A percentile compares a stretch with the other conserved stretches of the same genome.
Conservation (phyloP, 768 basidiomycete species). For the Strobilomyces dryophilus region DNA sequence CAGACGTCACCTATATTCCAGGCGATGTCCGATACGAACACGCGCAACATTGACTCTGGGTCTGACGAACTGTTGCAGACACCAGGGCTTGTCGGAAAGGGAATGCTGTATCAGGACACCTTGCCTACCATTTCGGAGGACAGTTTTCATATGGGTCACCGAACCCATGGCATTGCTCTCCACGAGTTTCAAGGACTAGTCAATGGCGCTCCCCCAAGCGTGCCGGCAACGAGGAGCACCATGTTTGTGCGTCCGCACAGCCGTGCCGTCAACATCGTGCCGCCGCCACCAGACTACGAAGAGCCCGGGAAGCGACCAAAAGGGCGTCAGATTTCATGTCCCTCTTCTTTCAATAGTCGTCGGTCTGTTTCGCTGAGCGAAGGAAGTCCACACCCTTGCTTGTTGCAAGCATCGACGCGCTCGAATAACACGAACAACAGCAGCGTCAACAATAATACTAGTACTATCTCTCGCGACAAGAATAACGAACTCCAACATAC, state of each 20-base stretch:
- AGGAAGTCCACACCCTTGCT: constrained; percentile 6
- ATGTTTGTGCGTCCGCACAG: constrained; percentile 22
- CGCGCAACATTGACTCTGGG: constrained; percentile 4
- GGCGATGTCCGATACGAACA: constrained; percentile 3
- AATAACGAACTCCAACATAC: constrained; percentile 14
- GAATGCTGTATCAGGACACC: constrained; percentile 16
- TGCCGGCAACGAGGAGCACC: neutral
- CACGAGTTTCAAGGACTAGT: neutral
- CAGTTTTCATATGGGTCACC: constrained; percentile 30
- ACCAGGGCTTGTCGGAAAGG: constrained; percentile 2
- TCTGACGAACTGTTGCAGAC: neutral
- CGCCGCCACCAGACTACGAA: constrained; percentile 23
- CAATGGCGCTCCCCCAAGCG: neutral
- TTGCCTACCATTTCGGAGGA: constrained; percentile 33
- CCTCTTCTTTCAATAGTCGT: constrained; percentile 5
- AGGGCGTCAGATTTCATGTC: neutral
- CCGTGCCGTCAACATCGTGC: constrained; percentile 30
- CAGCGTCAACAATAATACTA: constrained; percentile 22
- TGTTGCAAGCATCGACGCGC: constrained; percentile 18
- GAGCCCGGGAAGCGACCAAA: constrained; percentile 15
- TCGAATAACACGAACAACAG: constrained; percentile 19
- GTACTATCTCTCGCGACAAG: constrained; percentile 15
- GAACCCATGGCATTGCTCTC: constrained; percentile 1
- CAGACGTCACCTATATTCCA: constrained; percentile 9
- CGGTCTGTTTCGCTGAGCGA: constrained; percentile 5